phyloP scores from a whole-genome alignment of 2,329 filamentous ascomycete genomes.

The Coccinonectria pachysandricola region DNA sequence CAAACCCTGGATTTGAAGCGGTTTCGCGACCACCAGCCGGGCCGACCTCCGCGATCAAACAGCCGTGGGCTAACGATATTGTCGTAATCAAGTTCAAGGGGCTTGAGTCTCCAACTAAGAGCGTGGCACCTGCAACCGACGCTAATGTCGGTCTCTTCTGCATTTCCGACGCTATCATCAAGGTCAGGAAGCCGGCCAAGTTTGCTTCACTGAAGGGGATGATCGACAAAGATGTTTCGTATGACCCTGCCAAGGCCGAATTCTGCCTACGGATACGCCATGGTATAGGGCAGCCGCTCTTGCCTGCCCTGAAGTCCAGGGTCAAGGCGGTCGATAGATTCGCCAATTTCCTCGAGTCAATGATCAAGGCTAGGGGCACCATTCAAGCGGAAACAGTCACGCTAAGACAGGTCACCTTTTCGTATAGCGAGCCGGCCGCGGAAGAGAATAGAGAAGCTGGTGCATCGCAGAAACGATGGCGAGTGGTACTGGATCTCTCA shows the following conservation, averaged over 20 bases:
- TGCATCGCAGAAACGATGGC: constrained; percentile 28
- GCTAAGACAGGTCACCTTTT: constrained; percentile 55
- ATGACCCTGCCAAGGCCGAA: constrained; percentile 47
- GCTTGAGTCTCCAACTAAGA: constrained; percentile 21
- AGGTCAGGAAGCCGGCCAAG: constrained; percentile 41
- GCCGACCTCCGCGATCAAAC: constrained; percentile 15
- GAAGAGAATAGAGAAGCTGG: constrained; percentile 1
- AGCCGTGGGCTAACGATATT: constrained; percentile 48
- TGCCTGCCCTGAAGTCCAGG: constrained; percentile 48
- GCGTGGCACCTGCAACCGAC: constrained; percentile 6
- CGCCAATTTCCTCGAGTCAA: constrained; percentile 57
- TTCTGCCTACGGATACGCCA: constrained; percentile 53
- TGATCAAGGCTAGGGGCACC: constrained; percentile 44
- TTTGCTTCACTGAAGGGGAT: constrained; percentile 44
- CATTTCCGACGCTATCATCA: constrained; percentile 43
- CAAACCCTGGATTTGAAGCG: constrained; percentile 12
- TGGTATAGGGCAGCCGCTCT: constrained; percentile 46
- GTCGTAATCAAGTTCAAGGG: constrained; percentile 48
- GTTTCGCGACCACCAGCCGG: constrained; percentile 13
- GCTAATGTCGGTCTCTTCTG: constrained; percentile 22
- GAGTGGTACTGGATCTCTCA: constrained; percentile 48
- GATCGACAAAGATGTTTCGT: constrained; percentile 52
- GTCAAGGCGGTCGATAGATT: constrained; percentile 60
- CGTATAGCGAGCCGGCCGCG: constrained; percentile 40
- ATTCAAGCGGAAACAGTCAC: constrained; percentile 50